A percentile compares a stretch with the other conserved stretches of the same genome.
Evolutionary conservation across 2,329 filamentous ascomycete genomes (phyloP).

Genomic region (Colletotrichum sp.): DNA sequence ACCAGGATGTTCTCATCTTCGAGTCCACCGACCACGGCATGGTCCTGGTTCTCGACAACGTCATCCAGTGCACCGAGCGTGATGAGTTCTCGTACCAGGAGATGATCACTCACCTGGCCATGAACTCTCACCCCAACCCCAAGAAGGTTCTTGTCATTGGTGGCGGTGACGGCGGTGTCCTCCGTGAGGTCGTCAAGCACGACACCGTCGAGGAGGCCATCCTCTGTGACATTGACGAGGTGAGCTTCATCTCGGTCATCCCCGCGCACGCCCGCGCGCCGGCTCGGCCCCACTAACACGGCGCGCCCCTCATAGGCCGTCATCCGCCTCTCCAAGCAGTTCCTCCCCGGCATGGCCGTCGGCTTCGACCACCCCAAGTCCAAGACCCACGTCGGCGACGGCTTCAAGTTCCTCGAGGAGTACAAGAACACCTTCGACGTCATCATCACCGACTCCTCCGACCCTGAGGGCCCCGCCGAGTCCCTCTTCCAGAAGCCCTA

Average conservation of each 20-base stretch:
- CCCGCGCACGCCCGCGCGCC: not conserved
- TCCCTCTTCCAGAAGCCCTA: constrained; percentile 98
- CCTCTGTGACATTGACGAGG: constrained; percentile 98
- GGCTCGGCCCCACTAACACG: not conserved
- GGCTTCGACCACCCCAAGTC: constrained; percentile 95
- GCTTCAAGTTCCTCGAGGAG: constrained; percentile 97
- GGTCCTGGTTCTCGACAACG: constrained; percentile 96
- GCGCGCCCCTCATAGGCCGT: constrained; percentile 66
- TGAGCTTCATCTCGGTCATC: constrained; percentile 46
- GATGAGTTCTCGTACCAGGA: constrained; percentile 99
- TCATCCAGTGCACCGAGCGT: constrained; percentile 98
- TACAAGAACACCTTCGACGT: constrained; percentile 98
- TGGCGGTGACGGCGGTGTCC: constrained; percentile 94
- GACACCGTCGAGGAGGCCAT: constrained; percentile 94
- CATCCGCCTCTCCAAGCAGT: constrained; percentile 97
- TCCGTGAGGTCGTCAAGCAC: constrained; percentile 99
- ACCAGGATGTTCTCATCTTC: constrained; percentile 99
- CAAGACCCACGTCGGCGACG: constrained; percentile 91
- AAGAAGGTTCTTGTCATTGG: constrained; percentile 99
- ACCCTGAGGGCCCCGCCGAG: constrained; percentile 96
- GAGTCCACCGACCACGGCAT: constrained; percentile 97
- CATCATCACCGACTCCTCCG: constrained; percentile 98
- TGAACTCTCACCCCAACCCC: constrained; percentile 98
- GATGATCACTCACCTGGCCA: constrained; percentile 99
- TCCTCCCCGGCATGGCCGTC: constrained; percentile 90